Conservation (phyloP, 257 asterid genomes). For the Cruciata laevipes region DNA sequence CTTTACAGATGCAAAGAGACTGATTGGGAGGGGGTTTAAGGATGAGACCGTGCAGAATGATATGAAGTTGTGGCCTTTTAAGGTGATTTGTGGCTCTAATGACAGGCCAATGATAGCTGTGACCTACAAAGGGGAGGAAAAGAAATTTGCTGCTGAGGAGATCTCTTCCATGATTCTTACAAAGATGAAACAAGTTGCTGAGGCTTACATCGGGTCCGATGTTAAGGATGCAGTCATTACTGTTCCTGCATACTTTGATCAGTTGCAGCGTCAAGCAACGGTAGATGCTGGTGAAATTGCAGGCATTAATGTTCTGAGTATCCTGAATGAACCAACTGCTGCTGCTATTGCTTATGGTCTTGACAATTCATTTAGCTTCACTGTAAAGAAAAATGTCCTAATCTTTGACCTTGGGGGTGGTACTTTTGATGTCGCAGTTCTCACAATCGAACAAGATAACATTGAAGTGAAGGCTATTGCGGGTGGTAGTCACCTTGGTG, state of each 20-base stretch:
- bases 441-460: too few species aligned
- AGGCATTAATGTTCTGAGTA: neutral
- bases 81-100: neutral
- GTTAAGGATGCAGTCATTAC: neutral
- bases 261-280: neutral
- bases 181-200: neutral
- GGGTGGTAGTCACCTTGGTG: too few species aligned
- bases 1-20: neutral
- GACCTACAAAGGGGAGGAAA: neutral
- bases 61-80: neutral
- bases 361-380: neutral
- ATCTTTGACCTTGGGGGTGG: neutral
- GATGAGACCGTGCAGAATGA: neutral
- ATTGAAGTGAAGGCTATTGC: too few species aligned
- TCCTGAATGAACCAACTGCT: neutral
- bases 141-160: neutral
- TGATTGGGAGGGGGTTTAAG: neutral
- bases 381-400: neutral
- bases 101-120: neutral
- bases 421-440: neutral
- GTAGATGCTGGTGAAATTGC: neutral
- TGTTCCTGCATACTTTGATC: neutral
- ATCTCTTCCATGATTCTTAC: constrained; percentile 1
- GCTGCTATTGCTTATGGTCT: constrained; percentile 3
- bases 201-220: neutral